Evolutionary conservation across 805 yeast genomes (phyloP).

Genomic region (Yamadazyma scolyti): DNA sequence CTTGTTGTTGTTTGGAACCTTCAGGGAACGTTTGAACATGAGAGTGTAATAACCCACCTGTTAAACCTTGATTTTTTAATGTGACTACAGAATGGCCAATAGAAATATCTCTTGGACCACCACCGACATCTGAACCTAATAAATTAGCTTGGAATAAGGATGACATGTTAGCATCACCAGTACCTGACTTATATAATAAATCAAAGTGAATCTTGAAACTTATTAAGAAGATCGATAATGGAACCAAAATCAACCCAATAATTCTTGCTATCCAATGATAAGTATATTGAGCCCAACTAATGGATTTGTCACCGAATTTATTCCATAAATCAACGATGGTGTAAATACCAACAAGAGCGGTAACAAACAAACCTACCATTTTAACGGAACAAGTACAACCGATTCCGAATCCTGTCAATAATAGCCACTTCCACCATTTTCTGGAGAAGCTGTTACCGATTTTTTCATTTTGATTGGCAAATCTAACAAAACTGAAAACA

Average conservation of each 20-base stretch:
- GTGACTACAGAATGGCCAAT: slow-evolving; percentile 46
- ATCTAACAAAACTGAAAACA: slow-evolving; percentile 64
- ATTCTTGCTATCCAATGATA: slow-evolving; percentile 68
- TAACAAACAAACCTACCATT: slow-evolving; percentile 94
- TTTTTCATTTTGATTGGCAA: slow-evolving; percentile 55
- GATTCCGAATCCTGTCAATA: slow-evolving; percentile 76
- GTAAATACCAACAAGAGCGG: slow-evolving; percentile 83
- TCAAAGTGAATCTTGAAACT: slow-evolving; percentile 76
- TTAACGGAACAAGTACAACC: slow-evolving; percentile 93
- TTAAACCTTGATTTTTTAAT: slow-evolving; percentile 39
- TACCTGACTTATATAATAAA: slow-evolving; percentile 66
- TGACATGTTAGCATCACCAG: slow-evolving; percentile 80
- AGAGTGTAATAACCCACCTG: slow-evolving; percentile 45
- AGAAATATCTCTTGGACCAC: slow-evolving; percentile 65
- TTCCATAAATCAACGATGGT: slow-evolving; percentile 86
- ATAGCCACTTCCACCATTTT: slow-evolving; percentile 93
- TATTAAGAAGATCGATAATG: slow-evolving; percentile 57
- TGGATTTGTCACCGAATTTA: slow-evolving; percentile 64
- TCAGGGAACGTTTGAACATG: slow-evolving; percentile 45
- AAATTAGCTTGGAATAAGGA: slow-evolving; percentile 79
- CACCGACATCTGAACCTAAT: slow-evolving; percentile 58
- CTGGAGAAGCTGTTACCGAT: slow-evolving; percentile 49
- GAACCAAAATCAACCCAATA: slow-evolving; percentile 60
- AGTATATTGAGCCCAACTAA: slow-evolving; percentile 48
- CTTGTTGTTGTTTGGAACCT: slow-evolving; percentile 47